Percentiles rank a stretch among this genome's conserved stretches.
phyloP scores from a whole-genome alignment of 805 yeast genomes.

The Saturnispora ahearnii region DNA sequence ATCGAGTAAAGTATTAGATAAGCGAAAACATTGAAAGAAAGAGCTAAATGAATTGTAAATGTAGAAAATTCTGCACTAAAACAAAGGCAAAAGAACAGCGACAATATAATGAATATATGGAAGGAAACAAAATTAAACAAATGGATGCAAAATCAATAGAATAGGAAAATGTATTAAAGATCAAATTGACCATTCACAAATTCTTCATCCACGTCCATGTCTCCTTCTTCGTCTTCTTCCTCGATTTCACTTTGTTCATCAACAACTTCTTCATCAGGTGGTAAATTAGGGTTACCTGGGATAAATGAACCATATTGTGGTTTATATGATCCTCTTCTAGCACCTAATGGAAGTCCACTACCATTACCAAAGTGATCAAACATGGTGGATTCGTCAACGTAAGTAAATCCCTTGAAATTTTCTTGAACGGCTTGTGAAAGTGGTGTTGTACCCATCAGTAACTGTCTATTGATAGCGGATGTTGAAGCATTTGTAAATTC shows the following conservation, averaged over 20 bases:
- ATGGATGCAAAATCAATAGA: not conserved
- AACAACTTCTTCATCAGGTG: conserved; percentile 77
- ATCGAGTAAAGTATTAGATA: not conserved
- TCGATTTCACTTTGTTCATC: conserved; percentile 52
- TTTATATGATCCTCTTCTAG: conserved; percentile 32
- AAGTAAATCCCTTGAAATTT: conserved; percentile 93
- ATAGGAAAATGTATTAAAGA: conserved; percentile 32
- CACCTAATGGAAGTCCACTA: conserved; percentile 22
- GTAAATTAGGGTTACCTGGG: conserved; percentile 70
- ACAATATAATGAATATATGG: not conserved
- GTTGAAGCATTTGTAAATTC: conserved; percentile 93
- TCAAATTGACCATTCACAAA: conserved; percentile 89
- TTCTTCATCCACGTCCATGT: conserved; percentile 49
- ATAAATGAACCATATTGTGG: conserved; percentile 56
- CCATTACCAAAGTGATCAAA: conserved; percentile 58
- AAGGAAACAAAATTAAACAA: not conserved
- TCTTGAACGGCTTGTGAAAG: conserved; percentile 93
- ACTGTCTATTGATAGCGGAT: conserved; percentile 62
- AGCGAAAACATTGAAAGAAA: not conserved
- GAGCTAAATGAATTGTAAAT: not conserved
- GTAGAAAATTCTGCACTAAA: not conserved
- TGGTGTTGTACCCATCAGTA: conserved; percentile 66
- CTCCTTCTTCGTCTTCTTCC: conserved; percentile 33
- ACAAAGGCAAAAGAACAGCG: not conserved
- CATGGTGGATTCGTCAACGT: conserved; percentile 87